These are phyloP conservation scores for Geotrichum aggregatum DNA, from an alignment of 1,139 yeast genomes.

Conservation along the genomic window DNA sequence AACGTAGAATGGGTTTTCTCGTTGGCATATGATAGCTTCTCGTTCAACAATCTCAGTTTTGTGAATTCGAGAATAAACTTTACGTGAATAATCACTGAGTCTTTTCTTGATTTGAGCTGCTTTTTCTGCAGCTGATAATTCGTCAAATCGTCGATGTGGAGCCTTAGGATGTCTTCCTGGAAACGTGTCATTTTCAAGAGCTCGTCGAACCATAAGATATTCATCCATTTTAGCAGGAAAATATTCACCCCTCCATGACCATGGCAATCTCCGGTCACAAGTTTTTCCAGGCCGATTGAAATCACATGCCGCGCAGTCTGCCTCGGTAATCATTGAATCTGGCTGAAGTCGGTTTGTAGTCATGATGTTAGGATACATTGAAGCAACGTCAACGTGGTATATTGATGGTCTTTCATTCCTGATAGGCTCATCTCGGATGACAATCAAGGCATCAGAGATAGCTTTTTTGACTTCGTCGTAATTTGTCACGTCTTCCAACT, in stretches of 20 bases:
- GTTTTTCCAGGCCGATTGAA: constrained; percentile 91
- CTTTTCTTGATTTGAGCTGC: constrained; percentile 72
- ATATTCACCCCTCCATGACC: constrained; percentile 99
- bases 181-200: constrained; percentile 73
- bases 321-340: constrained; percentile 92
- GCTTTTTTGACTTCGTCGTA: constrained; percentile 66
- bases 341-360: constrained; percentile 96
- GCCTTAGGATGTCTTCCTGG: constrained; percentile 49
- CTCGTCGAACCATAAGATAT: constrained; percentile 81
- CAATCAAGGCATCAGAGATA: constrained; percentile 53
- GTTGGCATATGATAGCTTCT: constrained; percentile 92
- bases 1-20: constrained; percentile 96
- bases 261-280: constrained; percentile 86
- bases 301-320: constrained; percentile 96
- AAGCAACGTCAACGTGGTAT: constrained; percentile 97
- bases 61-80: constrained; percentile 76
- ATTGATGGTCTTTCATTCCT: constrained; percentile 79
- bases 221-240: constrained; percentile 90
- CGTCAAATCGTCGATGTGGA: constrained; percentile 56
- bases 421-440: constrained; percentile 56
- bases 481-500: constrained; percentile 70
- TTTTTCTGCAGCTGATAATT: constrained; percentile 72
- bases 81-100: constrained; percentile 77
- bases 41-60: constrained; percentile 80
- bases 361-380: constrained; percentile 99